These are phyloP conservation scores for Arthrobotrys sinensis DNA, from an alignment of 2,329 filamentous ascomycete species.

Conservation along the genomic window DNA sequence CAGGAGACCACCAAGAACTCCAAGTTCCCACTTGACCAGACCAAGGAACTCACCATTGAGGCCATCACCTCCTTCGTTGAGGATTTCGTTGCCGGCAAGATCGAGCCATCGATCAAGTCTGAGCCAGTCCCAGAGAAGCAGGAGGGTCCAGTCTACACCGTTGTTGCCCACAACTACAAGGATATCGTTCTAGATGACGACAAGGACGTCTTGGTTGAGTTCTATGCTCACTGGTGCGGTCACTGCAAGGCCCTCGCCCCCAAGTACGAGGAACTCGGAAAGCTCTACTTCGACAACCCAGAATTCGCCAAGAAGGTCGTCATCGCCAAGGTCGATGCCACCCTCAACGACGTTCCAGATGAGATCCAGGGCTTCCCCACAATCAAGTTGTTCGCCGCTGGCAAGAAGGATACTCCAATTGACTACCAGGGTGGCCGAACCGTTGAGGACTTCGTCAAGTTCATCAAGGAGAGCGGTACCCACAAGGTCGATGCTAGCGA, in stretches of 20 bases:
- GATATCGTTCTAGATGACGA: slow-evolving; percentile 90
- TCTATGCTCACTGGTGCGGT: slow-evolving; percentile 99
- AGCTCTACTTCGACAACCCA: slow-evolving; percentile 79
- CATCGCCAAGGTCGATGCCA: slow-evolving; percentile 97
- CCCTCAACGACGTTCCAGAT: slow-evolving; percentile 94
- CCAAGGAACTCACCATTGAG: slow-evolving; percentile 81
- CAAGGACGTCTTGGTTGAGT: slow-evolving; percentile 98
- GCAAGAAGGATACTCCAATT: slow-evolving; percentile 85
- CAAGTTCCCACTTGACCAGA: slow-evolving; percentile 95
- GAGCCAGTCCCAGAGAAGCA: slow-evolving; percentile 95
- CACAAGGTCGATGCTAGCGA: slow-evolving; percentile 78
- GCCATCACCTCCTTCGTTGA: slow-evolving; percentile 86
- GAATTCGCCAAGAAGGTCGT: slow-evolving; percentile 83
- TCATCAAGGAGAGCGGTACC: slow-evolving; percentile 96
- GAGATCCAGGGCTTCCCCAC: slow-evolving; percentile 98
- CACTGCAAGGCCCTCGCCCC: slow-evolving; percentile 99
- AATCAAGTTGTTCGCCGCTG: slow-evolving; percentile 97
- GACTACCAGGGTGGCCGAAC: slow-evolving; percentile 91
- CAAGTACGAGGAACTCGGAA: slow-evolving; percentile 90
- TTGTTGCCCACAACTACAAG: slow-evolving; percentile 95
- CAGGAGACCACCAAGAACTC: slow-evolving; percentile 95
- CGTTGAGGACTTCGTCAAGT: slow-evolving; percentile 89
- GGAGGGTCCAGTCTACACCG: slow-evolving; percentile 86
- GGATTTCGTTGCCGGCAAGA: slow-evolving; percentile 86
- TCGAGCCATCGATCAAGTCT: slow-evolving; percentile 97